Evolutionary conservation across 345 rosid genomes (phyloP).

Genomic region (Lagerstroemia speciosa): DNA sequence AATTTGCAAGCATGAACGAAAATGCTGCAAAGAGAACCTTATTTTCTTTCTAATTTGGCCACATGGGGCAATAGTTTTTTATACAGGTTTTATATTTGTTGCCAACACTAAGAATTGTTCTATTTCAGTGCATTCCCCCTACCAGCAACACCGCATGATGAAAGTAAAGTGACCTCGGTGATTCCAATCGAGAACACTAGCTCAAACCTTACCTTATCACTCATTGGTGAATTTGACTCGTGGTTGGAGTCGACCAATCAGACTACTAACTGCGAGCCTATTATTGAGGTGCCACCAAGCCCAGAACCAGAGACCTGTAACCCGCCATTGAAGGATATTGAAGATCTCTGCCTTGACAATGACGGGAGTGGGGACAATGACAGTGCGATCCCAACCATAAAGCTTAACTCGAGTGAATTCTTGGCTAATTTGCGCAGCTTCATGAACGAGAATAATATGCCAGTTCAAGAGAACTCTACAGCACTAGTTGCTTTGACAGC

Average conservation of each 20-base stretch:
- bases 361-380: conserved; percentile 30
- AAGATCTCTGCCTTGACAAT: conserved; percentile 17
- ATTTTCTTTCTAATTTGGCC: no score
- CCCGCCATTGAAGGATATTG: conserved; percentile 23
- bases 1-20: no score
- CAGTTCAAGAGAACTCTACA: conserved; percentile 27
- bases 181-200: not conserved
- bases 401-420: conserved; percentile 25
- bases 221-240: not conserved
- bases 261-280: conserved; percentile 25
- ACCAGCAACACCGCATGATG: not conserved
- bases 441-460: conserved; percentile 15
- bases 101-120: not conserved
- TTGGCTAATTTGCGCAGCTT: conserved; percentile 19
- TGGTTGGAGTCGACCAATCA: not conserved
- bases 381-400: conserved; percentile 38
- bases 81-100: not conserved
- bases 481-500: conserved; percentile 36
- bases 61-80: no score
- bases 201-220: not conserved
- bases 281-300: conserved; percentile 54
- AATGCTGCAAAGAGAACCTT: no score
- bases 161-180: not conserved
- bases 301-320: conserved; percentile 20
- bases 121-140: conserved; percentile 6